These are phyloP conservation scores for Malassezia slooffiae DNA, from an alignment of 1,284 basidiomycete genomes.

Conservation along the genomic window DNA sequence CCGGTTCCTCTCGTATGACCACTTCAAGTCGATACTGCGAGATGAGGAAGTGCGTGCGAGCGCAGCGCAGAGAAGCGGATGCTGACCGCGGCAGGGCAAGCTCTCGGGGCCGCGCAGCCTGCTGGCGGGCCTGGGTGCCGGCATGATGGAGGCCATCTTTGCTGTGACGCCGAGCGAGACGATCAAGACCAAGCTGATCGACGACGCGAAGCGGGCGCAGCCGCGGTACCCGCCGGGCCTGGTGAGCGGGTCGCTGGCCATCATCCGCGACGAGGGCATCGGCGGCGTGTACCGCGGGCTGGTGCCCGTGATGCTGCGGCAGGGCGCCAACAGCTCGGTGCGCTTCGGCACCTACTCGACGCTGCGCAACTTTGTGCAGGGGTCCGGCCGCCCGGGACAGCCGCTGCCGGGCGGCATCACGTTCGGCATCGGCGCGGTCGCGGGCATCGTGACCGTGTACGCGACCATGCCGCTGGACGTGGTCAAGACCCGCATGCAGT, in stretches of 20 bases:
- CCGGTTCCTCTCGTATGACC: slow-evolving; percentile 85
- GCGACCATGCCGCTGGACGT: slow-evolving; percentile 52
- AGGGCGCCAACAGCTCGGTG: slow-evolving; percentile 92
- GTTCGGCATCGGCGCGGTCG: slow-evolving; percentile 83
- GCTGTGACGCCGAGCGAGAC: slow-evolving; percentile 96
- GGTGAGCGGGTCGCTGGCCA: slow-evolving; percentile 69
- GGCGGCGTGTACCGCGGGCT: slow-evolving; percentile 76
- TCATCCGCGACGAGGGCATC: slow-evolving; percentile 71
- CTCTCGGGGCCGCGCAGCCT: slow-evolving; percentile 18
- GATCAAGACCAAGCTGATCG: slow-evolving; percentile 99
- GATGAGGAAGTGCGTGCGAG: slow-evolving; percentile 49
- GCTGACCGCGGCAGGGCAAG: slow-evolving; percentile 20
- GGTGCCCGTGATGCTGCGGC: slow-evolving; percentile 91
- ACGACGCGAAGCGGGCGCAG: slow-evolving; percentile 72
- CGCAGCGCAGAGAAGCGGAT: not conserved
- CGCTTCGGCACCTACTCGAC: slow-evolving; percentile 93
- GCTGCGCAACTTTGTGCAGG: slow-evolving; percentile 71
- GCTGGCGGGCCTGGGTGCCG: slow-evolving; percentile 80
- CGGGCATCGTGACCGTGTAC: slow-evolving; percentile 84
- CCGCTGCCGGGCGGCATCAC: slow-evolving; percentile 75
- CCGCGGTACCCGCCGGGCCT: slow-evolving; percentile 75
- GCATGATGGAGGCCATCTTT: slow-evolving; percentile 83
- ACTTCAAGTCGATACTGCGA: slow-evolving; percentile 73
- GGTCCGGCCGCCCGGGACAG: slow-evolving; percentile 69
- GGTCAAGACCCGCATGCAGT: slow-evolving; percentile 96